phyloP scores from a whole-genome alignment of 2,329 filamentous ascomycete species.

The Beauveria caledonica region DNA sequence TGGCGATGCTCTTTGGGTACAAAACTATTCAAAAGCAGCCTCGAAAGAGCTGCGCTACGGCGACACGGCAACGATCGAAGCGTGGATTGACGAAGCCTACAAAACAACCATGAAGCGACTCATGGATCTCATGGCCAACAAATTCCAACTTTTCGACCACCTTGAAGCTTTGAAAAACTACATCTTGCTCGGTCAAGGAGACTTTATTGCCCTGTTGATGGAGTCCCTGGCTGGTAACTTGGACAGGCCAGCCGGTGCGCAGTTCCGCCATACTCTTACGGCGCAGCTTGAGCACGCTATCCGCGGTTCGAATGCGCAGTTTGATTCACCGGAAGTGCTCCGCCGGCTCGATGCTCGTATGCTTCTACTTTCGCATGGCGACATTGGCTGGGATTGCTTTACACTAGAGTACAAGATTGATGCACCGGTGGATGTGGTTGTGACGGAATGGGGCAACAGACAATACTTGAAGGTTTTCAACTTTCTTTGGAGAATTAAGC shows the following conservation, averaged over 20 bases:
- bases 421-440: constrained; percentile 90
- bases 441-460: constrained; percentile 89
- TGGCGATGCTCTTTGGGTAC: constrained; percentile 89
- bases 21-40: constrained; percentile 85
- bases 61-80: constrained; percentile 83
- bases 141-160: constrained; percentile 92
- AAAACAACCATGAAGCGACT: constrained; percentile 95
- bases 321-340: constrained; percentile 85
- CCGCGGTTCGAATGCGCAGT: constrained; percentile 92
- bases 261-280: constrained; percentile 93
- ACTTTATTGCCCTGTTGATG: constrained; percentile 96
- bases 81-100: constrained; percentile 93
- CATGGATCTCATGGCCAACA: constrained; percentile 86
- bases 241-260: constrained; percentile 89
- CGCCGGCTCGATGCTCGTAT: constrained; percentile 92
- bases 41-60: constrained; percentile 90
- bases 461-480: constrained; percentile 99
- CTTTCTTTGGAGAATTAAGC: constrained; percentile 96
- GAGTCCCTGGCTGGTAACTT: constrained; percentile 89
- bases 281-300: constrained; percentile 98
- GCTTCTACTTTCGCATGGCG: constrained; percentile 90
- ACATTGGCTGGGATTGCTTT: constrained; percentile 99
- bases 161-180: constrained; percentile 89
- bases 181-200: constrained; percentile 86
- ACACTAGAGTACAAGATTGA: constrained; percentile 98